Percentiles rank a stretch among this genome's conserved stretches.
phyloP scores from a whole-genome alignment of 768 basidiomycete species.

The Tylopilus vinaceipallidus region DNA sequence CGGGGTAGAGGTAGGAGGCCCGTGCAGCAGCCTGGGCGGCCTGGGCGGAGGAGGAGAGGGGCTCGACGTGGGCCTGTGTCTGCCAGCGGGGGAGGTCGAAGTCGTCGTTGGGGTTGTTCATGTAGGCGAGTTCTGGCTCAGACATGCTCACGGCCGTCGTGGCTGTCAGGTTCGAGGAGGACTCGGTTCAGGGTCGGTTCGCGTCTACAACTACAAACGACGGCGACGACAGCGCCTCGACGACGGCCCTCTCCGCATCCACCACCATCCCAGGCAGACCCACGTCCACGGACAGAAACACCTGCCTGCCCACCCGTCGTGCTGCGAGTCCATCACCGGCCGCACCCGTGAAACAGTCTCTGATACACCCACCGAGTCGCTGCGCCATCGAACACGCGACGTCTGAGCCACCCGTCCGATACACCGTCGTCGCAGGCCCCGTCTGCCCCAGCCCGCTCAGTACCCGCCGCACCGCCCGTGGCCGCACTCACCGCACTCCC shows the following conservation, averaged over 20 bases:
- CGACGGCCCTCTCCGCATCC: conserved; percentile 60
- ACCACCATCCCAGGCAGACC: conserved; percentile 46
- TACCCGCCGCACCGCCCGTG: neutral
- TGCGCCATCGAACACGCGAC: conserved; percentile 71
- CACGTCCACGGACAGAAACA: conserved; percentile 74
- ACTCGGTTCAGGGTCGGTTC: conserved; percentile 33
- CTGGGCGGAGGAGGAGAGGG: conserved; percentile 58
- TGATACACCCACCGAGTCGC: conserved; percentile 62
- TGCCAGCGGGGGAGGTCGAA: conserved; percentile 69
- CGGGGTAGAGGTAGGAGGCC: conserved; percentile 53
- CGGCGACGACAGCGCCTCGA: conserved; percentile 49
- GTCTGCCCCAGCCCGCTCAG: conserved; percentile 6
- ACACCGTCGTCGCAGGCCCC: conserved; percentile 57
- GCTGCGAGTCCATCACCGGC: conserved; percentile 39
- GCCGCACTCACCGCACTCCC: conserved; percentile 23
- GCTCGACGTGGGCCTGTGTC: conserved; percentile 43
- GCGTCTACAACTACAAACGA: neutral
- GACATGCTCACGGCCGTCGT: conserved; percentile 48
- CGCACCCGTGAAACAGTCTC: neutral
- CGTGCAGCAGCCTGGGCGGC: conserved; percentile 47
- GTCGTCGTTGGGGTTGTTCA: conserved; percentile 75
- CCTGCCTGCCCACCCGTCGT: conserved; percentile 58
- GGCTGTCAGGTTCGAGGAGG: conserved; percentile 14
- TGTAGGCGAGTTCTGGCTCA: conserved; percentile 73
- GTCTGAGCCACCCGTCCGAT: conserved; percentile 60